A percentile compares a stretch with the other conserved stretches of the same genome.
phyloP scores from a whole-genome alignment of 2,329 filamentous ascomycete species.

The Tolypocladium amazonense region DNA sequence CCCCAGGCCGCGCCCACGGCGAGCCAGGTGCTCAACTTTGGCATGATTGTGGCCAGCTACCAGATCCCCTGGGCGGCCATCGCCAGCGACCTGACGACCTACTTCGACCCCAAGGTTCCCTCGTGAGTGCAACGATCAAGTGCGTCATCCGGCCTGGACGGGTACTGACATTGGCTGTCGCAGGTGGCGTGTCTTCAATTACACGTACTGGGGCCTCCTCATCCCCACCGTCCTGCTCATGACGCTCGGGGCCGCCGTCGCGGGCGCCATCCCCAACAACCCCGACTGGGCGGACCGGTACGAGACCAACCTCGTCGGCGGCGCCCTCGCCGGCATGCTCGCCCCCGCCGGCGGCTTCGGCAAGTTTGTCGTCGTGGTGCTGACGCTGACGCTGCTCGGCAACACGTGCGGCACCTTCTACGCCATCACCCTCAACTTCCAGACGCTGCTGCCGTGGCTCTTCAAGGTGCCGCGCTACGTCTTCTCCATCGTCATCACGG shows the following conservation, averaged over 20 bases:
- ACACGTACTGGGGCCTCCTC: conserved; percentile 45
- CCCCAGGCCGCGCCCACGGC: conserved; percentile 30
- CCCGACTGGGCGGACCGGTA: conserved; percentile 45
- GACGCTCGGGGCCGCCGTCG: conserved; percentile 54
- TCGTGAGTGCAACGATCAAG: conserved; percentile 24
- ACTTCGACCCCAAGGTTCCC: conserved; percentile 45
- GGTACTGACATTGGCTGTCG: background rate
- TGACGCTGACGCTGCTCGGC: conserved; percentile 46
- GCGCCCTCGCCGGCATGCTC: conserved; percentile 50
- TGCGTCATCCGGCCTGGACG: too few species aligned
- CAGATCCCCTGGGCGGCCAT: conserved; percentile 52
- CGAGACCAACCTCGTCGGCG: conserved; percentile 41
- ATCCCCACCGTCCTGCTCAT: conserved; percentile 48
- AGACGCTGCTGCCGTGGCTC: conserved; percentile 47
- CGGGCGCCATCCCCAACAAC: conserved; percentile 43
- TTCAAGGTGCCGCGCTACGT: conserved; percentile 44
- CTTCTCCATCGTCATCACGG: conserved; percentile 46
- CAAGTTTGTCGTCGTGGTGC: conserved; percentile 49
- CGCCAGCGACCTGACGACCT: conserved; percentile 50
- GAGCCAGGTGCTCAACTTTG: conserved; percentile 41
- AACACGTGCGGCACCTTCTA: conserved; percentile 52
- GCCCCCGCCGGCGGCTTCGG: conserved; percentile 47
- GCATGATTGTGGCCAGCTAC: conserved; percentile 51
- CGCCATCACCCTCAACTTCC: conserved; percentile 53
- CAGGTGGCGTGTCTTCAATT: conserved; percentile 38